Conservation (phyloP, 768 basidiomycete species). For the Suillus decipiens region DNA sequence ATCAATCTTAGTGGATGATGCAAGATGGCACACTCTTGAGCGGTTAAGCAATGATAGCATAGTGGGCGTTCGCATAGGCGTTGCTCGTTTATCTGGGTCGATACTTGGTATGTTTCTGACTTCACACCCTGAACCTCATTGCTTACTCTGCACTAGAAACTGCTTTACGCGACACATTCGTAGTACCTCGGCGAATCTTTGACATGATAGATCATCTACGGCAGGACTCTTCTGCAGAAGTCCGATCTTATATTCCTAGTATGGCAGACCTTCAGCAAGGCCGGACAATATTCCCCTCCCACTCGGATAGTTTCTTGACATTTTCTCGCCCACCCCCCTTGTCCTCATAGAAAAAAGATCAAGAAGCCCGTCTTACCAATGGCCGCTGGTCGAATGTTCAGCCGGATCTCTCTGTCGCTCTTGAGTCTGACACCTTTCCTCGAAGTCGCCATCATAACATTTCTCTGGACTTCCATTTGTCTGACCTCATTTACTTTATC, state of each 20-base stretch:
- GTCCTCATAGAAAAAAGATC: constrained; percentile 1
- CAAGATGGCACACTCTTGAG: constrained; percentile 51
- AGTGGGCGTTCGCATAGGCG: constrained; percentile 82
- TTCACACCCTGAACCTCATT: constrained; percentile 5
- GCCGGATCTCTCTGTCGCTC: background rate
- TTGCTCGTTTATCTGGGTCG: constrained; percentile 70
- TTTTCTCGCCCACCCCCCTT: constrained; percentile 41
- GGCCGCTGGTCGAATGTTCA: background rate
- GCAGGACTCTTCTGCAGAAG: constrained; percentile 60
- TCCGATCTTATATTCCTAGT: constrained; percentile 56
- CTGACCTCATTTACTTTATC: constrained; percentile 1
- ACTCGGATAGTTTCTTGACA: constrained; percentile 31
- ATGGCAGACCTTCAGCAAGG: constrained; percentile 23
- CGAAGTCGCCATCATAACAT: background rate
- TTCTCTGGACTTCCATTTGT: constrained; percentile 5
- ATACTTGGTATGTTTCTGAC: constrained; percentile 50
- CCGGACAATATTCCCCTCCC: constrained; percentile 14
- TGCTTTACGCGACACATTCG: background rate
- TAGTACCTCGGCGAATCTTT: constrained; percentile 37
- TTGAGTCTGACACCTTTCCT: background rate
- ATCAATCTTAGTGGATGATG: constrained; percentile 43
- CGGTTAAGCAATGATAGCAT: constrained; percentile 65
- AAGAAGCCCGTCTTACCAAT: background rate
- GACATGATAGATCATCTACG: constrained; percentile 49
- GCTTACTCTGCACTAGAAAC: background rate